Evolutionary conservation across 2,329 filamentous ascomycete species (phyloP).

Genomic region (Fusarium sp.): DNA sequence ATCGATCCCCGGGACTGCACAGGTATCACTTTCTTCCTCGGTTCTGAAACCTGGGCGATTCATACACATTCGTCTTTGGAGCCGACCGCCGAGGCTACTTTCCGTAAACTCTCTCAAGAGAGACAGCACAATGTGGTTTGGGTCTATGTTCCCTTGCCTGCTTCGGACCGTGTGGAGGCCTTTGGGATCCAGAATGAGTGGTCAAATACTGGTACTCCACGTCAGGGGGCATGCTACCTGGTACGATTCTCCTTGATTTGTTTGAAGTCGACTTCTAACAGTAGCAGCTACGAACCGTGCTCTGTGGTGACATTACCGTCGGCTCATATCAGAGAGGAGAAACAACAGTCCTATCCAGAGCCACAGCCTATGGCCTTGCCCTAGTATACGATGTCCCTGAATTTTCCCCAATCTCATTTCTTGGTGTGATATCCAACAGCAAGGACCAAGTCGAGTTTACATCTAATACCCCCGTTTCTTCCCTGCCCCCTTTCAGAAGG

Average conservation of each 20-base stretch:
- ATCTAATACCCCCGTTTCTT: not conserved
- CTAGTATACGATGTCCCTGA: not conserved
- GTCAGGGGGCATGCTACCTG: not conserved
- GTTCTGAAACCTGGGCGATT: not conserved
- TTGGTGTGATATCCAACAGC: not conserved
- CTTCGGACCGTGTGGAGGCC: not conserved
- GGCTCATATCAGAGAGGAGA: not conserved
- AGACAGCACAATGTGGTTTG: not conserved
- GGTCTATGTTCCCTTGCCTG: not conserved
- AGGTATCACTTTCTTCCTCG: constrained; percentile 9
- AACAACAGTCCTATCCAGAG: not conserved
- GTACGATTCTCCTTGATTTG: not conserved
- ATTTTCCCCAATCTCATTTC: not conserved
- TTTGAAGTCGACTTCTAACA: not conserved
- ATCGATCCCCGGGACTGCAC: constrained; percentile 12
- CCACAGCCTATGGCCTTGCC: not conserved
- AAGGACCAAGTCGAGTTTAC: not conserved
- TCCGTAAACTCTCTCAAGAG: not conserved
- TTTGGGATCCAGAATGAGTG: not conserved
- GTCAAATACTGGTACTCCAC: not conserved
- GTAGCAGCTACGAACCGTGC: not conserved
- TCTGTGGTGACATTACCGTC: not conserved
- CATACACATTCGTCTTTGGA: not conserved
- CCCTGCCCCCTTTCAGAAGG: not conserved
- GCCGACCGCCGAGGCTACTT: not conserved